Base-by-base conservation (phyloP, 2,329 filamentous ascomycete genomes). In the Cordyceps fumosorosea region DNA sequence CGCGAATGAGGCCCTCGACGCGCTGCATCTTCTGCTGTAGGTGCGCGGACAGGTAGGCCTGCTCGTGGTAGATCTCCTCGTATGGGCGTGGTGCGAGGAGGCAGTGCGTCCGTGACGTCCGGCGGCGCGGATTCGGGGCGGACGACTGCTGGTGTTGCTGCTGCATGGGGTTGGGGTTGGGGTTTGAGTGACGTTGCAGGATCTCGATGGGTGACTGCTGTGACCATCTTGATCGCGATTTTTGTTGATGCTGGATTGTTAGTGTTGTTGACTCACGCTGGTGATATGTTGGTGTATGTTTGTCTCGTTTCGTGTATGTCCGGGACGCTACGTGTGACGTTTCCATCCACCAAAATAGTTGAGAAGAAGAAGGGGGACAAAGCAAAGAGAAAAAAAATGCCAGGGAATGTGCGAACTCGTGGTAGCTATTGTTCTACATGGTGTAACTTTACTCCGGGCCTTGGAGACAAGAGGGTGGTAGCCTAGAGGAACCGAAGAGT, bases 61-160 rank as follows among this genome's bases (percentile, higher is more conserved):
- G 73, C 66, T 86, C 82, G 3, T 70, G 69, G 59, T 77, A 74
- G 4, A 83, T 72, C 5, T 76, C 75, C 20, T 77, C 72, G 55
- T 79, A 74, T 0, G 77, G 68, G 1, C 78, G 74, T 2, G 75
- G 76, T 3, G 73, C 69, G 51, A 78, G 69, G 62, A 73, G 66
- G 18, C 44, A 42, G 20, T 61, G 51, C 6, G 44, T 14, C 18
- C 58, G 42, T 1, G 40, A 34, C 24, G 11, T 16, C 26, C 24
- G 29, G 26, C 58, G 50, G 26, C 50, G 50, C 6, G 48, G 18
- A 24, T 20, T 32, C 6, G 32, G 22, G 47, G 12, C 10, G 34
- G 10, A 34, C 32, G 32, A 34, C 32, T 34, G 32, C 7, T 24
- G 56, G 22, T 10, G 16, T 29, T 18, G 26, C 24, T 5, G 7